Conservation (phyloP, 2,329 filamentous ascomycete genomes). For the Botrytis galanthina region DNA sequence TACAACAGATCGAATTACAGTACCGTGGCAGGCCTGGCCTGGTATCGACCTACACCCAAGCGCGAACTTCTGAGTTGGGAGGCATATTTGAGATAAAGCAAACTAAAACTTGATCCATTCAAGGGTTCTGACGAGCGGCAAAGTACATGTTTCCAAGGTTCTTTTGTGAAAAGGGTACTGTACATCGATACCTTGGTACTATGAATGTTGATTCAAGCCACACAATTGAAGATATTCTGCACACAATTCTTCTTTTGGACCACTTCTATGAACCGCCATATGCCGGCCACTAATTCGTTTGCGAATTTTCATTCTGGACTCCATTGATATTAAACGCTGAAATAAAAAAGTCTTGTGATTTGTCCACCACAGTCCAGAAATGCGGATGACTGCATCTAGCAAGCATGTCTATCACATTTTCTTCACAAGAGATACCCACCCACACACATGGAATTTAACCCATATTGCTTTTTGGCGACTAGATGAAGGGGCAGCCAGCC, state of each 20-base stretch:
- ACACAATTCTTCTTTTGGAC: conserved; percentile 11
- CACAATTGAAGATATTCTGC: conserved; percentile 9
- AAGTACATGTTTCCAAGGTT: conserved; percentile 1
- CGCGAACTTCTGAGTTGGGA: background rate
- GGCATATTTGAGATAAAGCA: background rate
- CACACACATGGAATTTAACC: conserved; percentile 11
- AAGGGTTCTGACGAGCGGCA: background rate
- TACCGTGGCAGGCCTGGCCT: conserved; percentile 15
- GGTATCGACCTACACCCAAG: background rate
- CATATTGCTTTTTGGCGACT: conserved; percentile 6
- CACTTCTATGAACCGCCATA: conserved; percentile 1
- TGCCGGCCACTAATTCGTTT: conserved; percentile 8
- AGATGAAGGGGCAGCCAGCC: conserved; percentile 4
- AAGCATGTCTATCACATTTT: conserved; percentile 23
- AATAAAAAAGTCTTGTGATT: conserved; percentile 19
- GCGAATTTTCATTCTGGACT: conserved; percentile 5
- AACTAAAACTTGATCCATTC: background rate
- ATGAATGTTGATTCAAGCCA: conserved; percentile 5
- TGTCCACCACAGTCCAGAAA: conserved; percentile 13
- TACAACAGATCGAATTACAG: conserved; percentile 16
- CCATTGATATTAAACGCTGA: conserved; percentile 14
- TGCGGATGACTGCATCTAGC: conserved; percentile 21
- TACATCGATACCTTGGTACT: background rate
- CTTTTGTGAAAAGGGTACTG: conserved; percentile 6
- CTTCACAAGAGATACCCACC: conserved; percentile 14